Conservation (phyloP, 2,329 filamentous ascomycete species). For the Phaeoacremonium minimum region DNA sequence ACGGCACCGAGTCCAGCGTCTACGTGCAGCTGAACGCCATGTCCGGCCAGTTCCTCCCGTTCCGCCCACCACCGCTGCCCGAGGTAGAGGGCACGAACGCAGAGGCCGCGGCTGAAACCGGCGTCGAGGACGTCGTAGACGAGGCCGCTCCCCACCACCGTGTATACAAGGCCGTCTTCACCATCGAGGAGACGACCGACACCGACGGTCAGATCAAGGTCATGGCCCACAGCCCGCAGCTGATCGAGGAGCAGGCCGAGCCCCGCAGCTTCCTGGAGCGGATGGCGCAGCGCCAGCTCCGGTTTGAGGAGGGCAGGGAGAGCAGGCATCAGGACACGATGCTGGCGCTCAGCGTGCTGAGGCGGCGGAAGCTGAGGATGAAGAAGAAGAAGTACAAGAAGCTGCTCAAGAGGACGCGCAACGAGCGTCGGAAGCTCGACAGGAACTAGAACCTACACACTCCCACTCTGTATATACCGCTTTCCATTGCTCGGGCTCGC, state of each 20-base stretch:
- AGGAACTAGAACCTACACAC: constrained; percentile 54
- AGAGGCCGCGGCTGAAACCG: constrained; percentile 17
- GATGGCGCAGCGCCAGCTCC: constrained; percentile 60
- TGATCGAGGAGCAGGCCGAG: constrained; percentile 38
- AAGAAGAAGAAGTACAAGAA: constrained; percentile 99
- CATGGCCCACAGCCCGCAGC: constrained; percentile 54
- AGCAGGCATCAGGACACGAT: constrained; percentile 49
- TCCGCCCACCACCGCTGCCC: constrained; percentile 79
- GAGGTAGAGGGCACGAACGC: constrained; percentile 44
- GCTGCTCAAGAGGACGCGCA: constrained; percentile 88
- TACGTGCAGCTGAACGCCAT: constrained; percentile 65
- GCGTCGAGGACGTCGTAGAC: constrained; percentile 19
- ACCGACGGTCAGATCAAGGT: constrained; percentile 56
- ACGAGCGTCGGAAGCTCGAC: constrained; percentile 79
- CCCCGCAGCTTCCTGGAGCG: constrained; percentile 64
- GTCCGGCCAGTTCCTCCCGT: constrained; percentile 70
- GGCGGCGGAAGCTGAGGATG: constrained; percentile 95
- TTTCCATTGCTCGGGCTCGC: no score
- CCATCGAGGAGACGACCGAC: constrained; percentile 62
- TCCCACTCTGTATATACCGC: no score
- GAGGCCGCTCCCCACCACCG: constrained; percentile 39
- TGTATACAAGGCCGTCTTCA: constrained; percentile 61
- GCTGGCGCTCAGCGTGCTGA: constrained; percentile 83
- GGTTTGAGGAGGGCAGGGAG: constrained; percentile 49
- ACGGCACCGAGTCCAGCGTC: constrained; percentile 53